Evolutionary conservation across 371 early-diverging fungal species (phyloP).

Genomic region (Mortierella sp.): DNA sequence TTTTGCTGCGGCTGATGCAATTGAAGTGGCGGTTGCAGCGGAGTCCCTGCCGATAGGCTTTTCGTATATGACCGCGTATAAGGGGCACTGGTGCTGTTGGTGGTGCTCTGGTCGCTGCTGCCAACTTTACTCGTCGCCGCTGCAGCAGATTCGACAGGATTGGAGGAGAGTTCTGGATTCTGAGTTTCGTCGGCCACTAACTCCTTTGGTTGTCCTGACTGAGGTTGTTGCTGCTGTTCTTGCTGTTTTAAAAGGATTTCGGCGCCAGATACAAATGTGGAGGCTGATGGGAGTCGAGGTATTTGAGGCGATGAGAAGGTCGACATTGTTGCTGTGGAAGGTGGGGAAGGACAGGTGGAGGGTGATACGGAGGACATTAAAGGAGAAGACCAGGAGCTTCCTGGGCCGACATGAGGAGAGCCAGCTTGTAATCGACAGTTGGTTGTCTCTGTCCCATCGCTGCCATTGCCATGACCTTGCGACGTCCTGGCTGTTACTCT

Average conservation of each 20-base stretch:
- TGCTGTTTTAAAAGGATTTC: constrained; percentile 5
- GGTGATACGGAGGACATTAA: constrained; percentile 2
- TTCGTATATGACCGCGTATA: constrained; percentile 25
- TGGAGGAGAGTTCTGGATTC: background rate
- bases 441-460: background rate
- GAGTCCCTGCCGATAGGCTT: constrained; percentile 16
- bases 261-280: constrained; percentile 19
- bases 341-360: constrained; percentile 1
- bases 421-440: background rate
- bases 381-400: constrained; percentile 2
- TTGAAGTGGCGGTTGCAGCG: background rate
- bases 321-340: constrained; percentile 15
- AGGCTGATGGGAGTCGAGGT: constrained; percentile 15
- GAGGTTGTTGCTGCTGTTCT: constrained; percentile 8
- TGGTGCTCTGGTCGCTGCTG: background rate
- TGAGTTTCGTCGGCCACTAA: no score
- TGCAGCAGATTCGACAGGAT: background rate
- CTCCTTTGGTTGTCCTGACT: background rate
- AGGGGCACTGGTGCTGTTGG: constrained; percentile 1
- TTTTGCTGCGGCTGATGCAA: constrained; percentile 17
- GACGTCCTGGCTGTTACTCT: no score
- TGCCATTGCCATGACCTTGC: background rate
- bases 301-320: constrained; percentile 21
- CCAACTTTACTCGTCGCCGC: background rate
- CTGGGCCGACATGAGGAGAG: background rate